Evolutionary conservation across 1,284 basidiomycete genomes (phyloP), one percentile per base, ranked within the genome.

Genomic region (Boletus smithii): DNA sequence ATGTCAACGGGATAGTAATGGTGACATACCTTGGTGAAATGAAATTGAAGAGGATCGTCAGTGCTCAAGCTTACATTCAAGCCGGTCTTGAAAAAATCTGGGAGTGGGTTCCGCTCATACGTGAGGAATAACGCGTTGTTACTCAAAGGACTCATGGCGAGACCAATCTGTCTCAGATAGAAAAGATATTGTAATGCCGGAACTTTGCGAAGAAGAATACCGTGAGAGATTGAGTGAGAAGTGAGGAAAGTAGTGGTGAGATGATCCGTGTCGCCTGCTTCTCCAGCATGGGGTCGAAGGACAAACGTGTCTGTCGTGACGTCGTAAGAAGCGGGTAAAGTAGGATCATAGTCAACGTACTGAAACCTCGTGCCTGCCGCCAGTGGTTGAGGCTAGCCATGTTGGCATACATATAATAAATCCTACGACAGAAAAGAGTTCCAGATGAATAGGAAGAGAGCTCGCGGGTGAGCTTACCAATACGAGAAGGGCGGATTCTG

Each of bases 361-460:
- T 97, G 73, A 99, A 99, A 5, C 94, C 93, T 32, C 95, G 77
- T 17, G 75, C 71, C 48, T 78, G 80, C 34, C 97, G 79, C 94
- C 94, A 99, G 46, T 90, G 84, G 66, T 99, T 99, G 50, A 99
- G 73, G 57, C 91, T 95, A 3, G 92, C 81, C 74, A 97, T 91
- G 66, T 98, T 99, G 16, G 94, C 92, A 63, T 87, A 99, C 84
- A 98, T 92, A 68, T 99, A 98, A 72, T 98, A 99, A 16, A 95
- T 74, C 92, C 91, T 93, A 42, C 22, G 34, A 13, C 29, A 33
- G 20, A 37, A 48, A 17, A 26, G n/a, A 16, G 13, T 29, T 48
- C 26, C 13, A 39, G 22, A 3, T 36, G 24, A 17, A 40, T 17
- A 40, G 18, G 16, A 24, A 38, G 8, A 22, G 30, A 13, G 13